phyloP scores from a whole-genome alignment of 2,329 filamentous ascomycete genomes.

The Fusarium concolor region DNA sequence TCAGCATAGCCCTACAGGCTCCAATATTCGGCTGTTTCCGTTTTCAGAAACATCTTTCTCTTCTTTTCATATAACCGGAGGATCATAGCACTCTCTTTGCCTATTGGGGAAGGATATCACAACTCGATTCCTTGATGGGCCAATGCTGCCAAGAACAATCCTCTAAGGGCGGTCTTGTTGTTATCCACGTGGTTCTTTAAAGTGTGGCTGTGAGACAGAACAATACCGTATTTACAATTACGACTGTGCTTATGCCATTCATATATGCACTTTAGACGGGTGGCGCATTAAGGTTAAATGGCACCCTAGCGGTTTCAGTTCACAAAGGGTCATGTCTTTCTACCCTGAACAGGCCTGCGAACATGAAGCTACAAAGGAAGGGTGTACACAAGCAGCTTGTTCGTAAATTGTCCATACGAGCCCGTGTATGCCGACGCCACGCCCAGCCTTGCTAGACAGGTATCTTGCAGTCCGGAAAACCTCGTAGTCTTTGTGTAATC shows the following conservation, averaged over 20 bases:
- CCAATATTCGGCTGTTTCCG: constrained; percentile 4
- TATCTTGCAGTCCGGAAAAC: no score
- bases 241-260: no score
- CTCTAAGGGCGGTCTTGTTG: no score
- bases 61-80: neutral
- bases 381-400: neutral
- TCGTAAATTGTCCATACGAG: neutral
- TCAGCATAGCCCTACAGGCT: neutral
- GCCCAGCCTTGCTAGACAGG: neutral
- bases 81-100: neutral
- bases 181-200: no score
- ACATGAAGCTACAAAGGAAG: neutral
- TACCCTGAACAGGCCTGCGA: no score
- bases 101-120: no score
- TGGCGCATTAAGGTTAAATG: neutral
- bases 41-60: neutral
- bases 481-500: no score
- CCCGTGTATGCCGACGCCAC: no score
- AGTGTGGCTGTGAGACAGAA: neutral
- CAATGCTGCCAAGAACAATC: no score
- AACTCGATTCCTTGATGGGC: no score
- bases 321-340: neutral
- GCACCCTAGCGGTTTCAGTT: neutral
- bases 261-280: no score
- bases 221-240: neutral